phyloP scores from a whole-genome alignment of 169 alveolate species.

The Cryptosporidium baileyi region DNA sequence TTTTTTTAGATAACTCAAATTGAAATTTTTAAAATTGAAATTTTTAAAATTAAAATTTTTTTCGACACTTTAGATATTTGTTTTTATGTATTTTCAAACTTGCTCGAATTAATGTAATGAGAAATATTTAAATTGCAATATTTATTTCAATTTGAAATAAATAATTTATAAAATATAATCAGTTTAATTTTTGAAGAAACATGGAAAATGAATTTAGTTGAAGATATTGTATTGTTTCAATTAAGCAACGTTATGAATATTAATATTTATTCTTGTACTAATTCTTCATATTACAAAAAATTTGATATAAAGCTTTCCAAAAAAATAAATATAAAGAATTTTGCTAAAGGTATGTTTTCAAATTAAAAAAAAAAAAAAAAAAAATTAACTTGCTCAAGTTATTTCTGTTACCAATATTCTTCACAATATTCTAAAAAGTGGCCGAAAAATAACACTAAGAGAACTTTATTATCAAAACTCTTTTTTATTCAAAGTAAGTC shows the following conservation, averaged over 20 bases:
- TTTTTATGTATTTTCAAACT: background rate
- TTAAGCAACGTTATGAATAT: background rate
- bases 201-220: constrained; percentile 22
- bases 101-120: background rate
- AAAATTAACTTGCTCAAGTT: background rate
- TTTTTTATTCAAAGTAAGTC: constrained; percentile 46
- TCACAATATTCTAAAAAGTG: constrained; percentile 3
- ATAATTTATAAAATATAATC: too few relatives aligned
- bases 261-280: constrained; percentile 8
- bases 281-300: background rate
- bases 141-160: background rate
- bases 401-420: constrained; percentile 31
- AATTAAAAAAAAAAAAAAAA: background rate
- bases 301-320: background rate
- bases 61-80: background rate
- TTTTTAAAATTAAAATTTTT: too few relatives aligned
- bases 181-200: too few relatives aligned
- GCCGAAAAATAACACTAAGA: constrained; percentile 29
- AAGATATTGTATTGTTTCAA: constrained; percentile 8
- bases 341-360: constrained; percentile 25
- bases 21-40: too few relatives aligned
- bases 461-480: constrained; percentile 35
- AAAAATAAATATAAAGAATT: constrained; percentile 13
- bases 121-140: background rate
- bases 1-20: too few relatives aligned